These are phyloP conservation scores for Niebla homalea DNA, from an alignment of 495 filamentous ascomycete species.

Conservation along the genomic window DNA sequence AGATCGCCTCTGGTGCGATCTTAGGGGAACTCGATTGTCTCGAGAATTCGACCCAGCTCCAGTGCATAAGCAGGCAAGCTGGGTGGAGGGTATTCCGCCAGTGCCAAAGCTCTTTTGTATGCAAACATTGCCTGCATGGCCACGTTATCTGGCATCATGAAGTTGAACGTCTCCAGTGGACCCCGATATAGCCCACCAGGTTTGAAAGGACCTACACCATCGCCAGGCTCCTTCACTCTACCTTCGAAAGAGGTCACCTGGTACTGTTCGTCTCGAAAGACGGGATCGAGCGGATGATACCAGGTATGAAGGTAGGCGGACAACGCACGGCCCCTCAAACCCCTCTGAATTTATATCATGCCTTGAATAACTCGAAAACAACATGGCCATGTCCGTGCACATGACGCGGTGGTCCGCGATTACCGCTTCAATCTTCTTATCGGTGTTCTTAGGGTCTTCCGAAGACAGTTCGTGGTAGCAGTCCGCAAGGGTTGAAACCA, in stretches of 20 bases:
- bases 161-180: constrained; percentile 58
- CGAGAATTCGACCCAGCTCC: constrained; percentile 61
- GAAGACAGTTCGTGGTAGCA: constrained; percentile 46
- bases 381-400: constrained; percentile 63
- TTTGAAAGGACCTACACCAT: constrained; percentile 60
- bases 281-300: constrained; percentile 42
- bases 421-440: constrained; percentile 50
- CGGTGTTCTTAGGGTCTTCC: constrained; percentile 47
- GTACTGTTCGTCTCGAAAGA: constrained; percentile 42
- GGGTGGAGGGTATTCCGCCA: constrained; percentile 35
- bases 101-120: constrained; percentile 47
- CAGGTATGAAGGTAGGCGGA: constrained; percentile 39
- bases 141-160: constrained; percentile 63
- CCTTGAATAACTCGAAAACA: constrained; percentile 54
- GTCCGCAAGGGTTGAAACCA: constrained; percentile 62
- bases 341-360: constrained; percentile 51
- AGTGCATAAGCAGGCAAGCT: constrained; percentile 49
- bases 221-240: constrained; percentile 38
- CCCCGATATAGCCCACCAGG: constrained; percentile 53
- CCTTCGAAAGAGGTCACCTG: constrained; percentile 46
- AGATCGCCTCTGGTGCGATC: constrained; percentile 51
- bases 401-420: constrained; percentile 57
- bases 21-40: constrained; percentile 61
- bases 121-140: constrained; percentile 68
- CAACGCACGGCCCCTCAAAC: constrained; percentile 49